Conservation (phyloP, 768 basidiomycete genomes). For the Leccinum fibrillosum region DNA sequence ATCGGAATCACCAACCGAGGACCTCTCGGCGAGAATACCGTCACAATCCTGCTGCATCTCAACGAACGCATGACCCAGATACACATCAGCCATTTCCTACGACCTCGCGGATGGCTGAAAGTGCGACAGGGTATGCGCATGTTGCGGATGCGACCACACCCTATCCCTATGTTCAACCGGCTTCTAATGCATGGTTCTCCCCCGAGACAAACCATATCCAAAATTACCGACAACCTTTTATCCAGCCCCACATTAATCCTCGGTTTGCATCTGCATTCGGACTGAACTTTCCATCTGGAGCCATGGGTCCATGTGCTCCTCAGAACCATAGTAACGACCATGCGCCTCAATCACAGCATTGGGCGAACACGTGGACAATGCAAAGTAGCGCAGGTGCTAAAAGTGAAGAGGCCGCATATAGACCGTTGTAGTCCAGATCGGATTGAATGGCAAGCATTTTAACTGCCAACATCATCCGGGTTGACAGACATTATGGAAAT, state of each 20-base stretch:
- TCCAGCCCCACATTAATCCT: constrained; percentile 87
- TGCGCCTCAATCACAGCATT: constrained; percentile 14
- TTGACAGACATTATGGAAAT: background rate
- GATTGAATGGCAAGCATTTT: constrained; percentile 16
- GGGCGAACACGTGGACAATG: constrained; percentile 41
- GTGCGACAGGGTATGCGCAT: constrained; percentile 43
- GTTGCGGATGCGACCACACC: constrained; percentile 22
- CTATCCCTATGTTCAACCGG: constrained; percentile 10
- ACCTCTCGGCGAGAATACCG: constrained; percentile 18
- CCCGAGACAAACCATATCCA: constrained; percentile 8
- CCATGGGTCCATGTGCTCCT: constrained; percentile 24
- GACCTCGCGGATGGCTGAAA: constrained; percentile 46
- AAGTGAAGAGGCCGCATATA: constrained; percentile 26
- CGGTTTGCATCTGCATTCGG: constrained; percentile 70
- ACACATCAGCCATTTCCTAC: constrained; percentile 35
- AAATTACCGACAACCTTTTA: constrained; percentile 29
- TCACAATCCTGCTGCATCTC: constrained; percentile 11
- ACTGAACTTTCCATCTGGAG: constrained; percentile 33
- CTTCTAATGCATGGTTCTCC: constrained; percentile 19
- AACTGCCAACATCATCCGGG: background rate
- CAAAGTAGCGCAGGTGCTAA: constrained; percentile 25
- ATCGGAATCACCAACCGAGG: constrained; percentile 14
- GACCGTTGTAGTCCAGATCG: constrained; percentile 23
- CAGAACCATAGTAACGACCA: constrained; percentile 13
- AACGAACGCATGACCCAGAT: constrained; percentile 32